These are phyloP conservation scores for Phytophthora hibernalis DNA, from an alignment of 352 stramenopile species.

Conservation along the genomic window DNA sequence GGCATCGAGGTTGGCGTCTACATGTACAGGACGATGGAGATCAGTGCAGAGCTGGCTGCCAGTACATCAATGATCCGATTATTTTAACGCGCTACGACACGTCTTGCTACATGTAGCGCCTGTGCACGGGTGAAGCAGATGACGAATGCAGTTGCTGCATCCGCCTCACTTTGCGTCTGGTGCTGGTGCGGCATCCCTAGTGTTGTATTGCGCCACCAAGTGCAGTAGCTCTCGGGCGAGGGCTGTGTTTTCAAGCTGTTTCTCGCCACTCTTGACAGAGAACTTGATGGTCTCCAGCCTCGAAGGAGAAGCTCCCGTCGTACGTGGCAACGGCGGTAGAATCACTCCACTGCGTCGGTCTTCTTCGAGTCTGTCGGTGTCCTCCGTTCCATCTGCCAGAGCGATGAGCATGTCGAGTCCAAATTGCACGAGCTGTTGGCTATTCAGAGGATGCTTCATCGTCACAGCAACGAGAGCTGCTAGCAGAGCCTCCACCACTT, in stretches of 20 bases:
- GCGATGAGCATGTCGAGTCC: slow-evolving; percentile 68
- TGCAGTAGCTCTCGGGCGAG: slow-evolving; percentile 70
- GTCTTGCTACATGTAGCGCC: too few species aligned
- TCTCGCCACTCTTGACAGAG: slow-evolving; percentile 1
- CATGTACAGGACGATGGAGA: too few species aligned
- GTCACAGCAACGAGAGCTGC: slow-evolving; percentile 61
- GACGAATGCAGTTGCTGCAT: slow-evolving; percentile 35
- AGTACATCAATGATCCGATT: neutral
- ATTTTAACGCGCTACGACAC: neutral
- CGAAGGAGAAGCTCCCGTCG: slow-evolving; percentile 4
- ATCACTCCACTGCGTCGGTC: slow-evolving; percentile 33
- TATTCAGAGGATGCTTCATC: slow-evolving; percentile 63
- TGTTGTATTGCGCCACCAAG: slow-evolving; percentile 63
- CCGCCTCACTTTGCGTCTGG: slow-evolving; percentile 24
- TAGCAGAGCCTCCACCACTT: slow-evolving; percentile 71
- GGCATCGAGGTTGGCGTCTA: too few species aligned
- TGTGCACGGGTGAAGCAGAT: slow-evolving; percentile 24
- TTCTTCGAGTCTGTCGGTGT: slow-evolving; percentile 39
- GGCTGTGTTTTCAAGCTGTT: slow-evolving; percentile 49
- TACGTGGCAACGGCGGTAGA: slow-evolving; percentile 22
- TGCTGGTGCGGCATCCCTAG: slow-evolving; percentile 17
- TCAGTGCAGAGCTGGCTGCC: neutral
- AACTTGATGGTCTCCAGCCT: slow-evolving; percentile 5
- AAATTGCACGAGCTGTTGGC: slow-evolving; percentile 68
- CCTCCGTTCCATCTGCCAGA: slow-evolving; percentile 46